Evolutionary conservation across 2,329 filamentous ascomycete genomes (phyloP).

Genomic region (Mollisiaceae sp.): DNA sequence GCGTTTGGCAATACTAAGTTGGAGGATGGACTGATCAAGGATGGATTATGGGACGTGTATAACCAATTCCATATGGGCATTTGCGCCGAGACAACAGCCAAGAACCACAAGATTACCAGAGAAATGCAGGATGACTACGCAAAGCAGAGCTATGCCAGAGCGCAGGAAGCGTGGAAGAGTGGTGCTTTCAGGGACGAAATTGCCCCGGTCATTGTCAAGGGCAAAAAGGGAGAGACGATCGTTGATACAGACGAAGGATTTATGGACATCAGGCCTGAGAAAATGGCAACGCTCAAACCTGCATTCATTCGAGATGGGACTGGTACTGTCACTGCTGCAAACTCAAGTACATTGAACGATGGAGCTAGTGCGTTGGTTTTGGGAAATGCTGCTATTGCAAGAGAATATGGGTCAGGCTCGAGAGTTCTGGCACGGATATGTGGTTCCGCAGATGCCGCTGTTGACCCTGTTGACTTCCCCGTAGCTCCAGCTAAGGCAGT

Average conservation of each 20-base stretch:
- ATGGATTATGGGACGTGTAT: slow-evolving; percentile 95
- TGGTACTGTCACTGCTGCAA: slow-evolving; percentile 92
- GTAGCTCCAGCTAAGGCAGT: slow-evolving; percentile 92
- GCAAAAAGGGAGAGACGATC: slow-evolving; percentile 80
- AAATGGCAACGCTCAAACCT: slow-evolving; percentile 84
- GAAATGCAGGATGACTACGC: slow-evolving; percentile 92
- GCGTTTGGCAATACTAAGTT: slow-evolving; percentile 86
- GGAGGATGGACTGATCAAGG: slow-evolving; percentile 91
- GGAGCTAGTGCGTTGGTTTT: slow-evolving; percentile 90
- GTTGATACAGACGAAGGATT: slow-evolving; percentile 89
- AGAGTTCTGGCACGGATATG: slow-evolving; percentile 88
- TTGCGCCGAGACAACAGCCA: slow-evolving; percentile 92
- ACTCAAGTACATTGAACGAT: slow-evolving; percentile 93
- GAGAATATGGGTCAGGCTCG: slow-evolving; percentile 77
- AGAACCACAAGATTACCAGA: slow-evolving; percentile 79
- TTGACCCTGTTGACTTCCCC: slow-evolving; percentile 93
- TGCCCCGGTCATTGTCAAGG: slow-evolving; percentile 82
- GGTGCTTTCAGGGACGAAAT: slow-evolving; percentile 89
- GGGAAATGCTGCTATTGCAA: slow-evolving; percentile 78
- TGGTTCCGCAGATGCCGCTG: slow-evolving; percentile 84
- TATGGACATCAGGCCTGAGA: slow-evolving; percentile 84
- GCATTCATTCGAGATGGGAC: slow-evolving; percentile 86
- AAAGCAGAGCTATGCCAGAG: slow-evolving; percentile 85
- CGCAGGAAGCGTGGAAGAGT: slow-evolving; percentile 86
- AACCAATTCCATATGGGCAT: slow-evolving; percentile 98